Conservation (phyloP, 495 filamentous ascomycete genomes). For the Aspergillus homomorphus region DNA sequence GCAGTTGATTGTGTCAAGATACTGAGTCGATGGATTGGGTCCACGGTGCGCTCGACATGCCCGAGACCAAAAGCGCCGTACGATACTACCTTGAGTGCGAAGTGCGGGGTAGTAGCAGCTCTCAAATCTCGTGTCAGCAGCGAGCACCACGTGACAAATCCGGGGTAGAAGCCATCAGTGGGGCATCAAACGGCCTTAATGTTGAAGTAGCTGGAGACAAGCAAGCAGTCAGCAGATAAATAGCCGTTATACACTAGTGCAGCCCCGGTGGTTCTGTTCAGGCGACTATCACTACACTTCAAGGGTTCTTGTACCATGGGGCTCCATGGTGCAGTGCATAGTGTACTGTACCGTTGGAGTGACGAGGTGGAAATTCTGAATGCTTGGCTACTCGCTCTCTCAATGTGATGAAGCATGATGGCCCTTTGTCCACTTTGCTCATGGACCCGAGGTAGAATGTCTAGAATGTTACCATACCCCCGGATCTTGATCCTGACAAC, state of each 20-base stretch:
- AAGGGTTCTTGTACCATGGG: too few species aligned
- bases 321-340: too few species aligned
- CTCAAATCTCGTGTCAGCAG: neutral
- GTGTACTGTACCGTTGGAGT: too few species aligned
- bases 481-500: neutral
- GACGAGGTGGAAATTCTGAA: too few species aligned
- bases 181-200: neutral
- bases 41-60: too few species aligned
- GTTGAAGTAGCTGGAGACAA: neutral
- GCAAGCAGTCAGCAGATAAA: neutral
- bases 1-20: neutral
- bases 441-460: neutral
- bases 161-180: neutral
- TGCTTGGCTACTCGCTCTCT: too few species aligned
- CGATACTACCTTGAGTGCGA: too few species aligned
- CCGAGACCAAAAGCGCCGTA: too few species aligned
- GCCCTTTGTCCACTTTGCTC: neutral
- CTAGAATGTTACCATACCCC: neutral
- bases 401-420: neutral
- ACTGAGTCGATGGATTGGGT: too few species aligned
- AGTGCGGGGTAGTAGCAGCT: too few species aligned
- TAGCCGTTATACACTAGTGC: neutral
- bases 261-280: neutral
- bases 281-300: too few species aligned
- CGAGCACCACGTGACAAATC: neutral